Percentiles rank a stretch among this genome's conserved stretches.
Conservation (phyloP, 2,329 filamentous ascomycete species). For the Ophiosphaerella narmari region DNA sequence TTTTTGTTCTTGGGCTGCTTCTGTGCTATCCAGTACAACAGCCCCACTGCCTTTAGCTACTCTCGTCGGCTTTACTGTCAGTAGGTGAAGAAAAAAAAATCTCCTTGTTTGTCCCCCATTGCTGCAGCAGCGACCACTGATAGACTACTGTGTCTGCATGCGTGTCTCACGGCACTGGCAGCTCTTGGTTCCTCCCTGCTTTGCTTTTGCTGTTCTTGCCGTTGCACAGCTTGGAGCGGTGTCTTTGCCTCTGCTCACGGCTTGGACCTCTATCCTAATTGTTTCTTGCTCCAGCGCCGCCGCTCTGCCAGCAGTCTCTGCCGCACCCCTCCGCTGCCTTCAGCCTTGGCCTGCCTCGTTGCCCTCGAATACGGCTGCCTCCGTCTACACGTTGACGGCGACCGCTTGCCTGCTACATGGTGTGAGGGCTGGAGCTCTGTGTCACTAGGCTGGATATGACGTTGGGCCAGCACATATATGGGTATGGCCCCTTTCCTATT, state of each 20-base stretch:
- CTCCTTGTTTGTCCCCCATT: conserved; percentile 22
- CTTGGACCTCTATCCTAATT: conserved; percentile 29
- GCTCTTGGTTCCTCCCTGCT: conserved; percentile 27
- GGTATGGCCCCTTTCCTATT: conserved; percentile 40
- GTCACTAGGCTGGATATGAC: conserved; percentile 46
- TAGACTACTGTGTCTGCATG: conserved; percentile 40
- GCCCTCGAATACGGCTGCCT: conserved; percentile 18
- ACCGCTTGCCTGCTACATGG: conserved; percentile 33
- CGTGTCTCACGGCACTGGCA: conserved; percentile 36
- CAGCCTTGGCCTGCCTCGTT: conserved; percentile 16
- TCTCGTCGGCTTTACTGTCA: background rate
- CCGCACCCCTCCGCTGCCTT: conserved; percentile 21
- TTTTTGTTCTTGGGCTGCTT: conserved; percentile 33
- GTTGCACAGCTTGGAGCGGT: too few species aligned
- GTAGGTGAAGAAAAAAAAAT: conserved; percentile 34
- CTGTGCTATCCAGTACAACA: conserved; percentile 21
- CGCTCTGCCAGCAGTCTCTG: conserved; percentile 24
- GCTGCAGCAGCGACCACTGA: conserved; percentile 11
- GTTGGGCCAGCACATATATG: conserved; percentile 49
- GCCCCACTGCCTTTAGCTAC: conserved; percentile 32
- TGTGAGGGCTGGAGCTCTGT: conserved; percentile 30
- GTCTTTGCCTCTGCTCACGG: conserved; percentile 15
- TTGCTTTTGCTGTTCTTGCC: conserved; percentile 5
- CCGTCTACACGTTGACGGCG: background rate
- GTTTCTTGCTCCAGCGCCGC: conserved; percentile 25